These are phyloP conservation scores for Sordariomycetes sp. DNA, from an alignment of 2,329 filamentous ascomycete genomes.

Conservation along the genomic window DNA sequence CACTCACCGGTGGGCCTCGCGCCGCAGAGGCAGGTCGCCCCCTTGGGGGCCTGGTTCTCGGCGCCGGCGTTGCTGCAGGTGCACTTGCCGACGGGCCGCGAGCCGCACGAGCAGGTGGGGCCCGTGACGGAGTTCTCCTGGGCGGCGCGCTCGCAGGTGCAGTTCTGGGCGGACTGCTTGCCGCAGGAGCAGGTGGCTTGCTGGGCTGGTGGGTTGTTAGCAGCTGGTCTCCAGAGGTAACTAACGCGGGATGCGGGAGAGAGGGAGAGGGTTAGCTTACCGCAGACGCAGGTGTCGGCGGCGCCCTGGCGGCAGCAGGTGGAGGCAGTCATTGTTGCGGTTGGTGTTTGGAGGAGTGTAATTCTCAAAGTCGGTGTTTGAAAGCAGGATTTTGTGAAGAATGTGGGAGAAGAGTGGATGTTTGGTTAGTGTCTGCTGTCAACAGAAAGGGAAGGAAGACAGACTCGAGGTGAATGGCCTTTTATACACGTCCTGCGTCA, in stretches of 20 bases:
- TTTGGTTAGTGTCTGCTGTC: background rate
- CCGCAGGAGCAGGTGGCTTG: slow-evolving; percentile 79
- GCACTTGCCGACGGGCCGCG: slow-evolving; percentile 69
- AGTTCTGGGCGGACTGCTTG: slow-evolving; percentile 75
- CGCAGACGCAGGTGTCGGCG: slow-evolving; percentile 5
- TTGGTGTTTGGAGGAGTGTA: background rate
- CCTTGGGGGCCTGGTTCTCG: slow-evolving; percentile 56
- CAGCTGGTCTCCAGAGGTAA: background rate
- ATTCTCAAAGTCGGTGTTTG: background rate
- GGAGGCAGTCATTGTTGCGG: background rate
- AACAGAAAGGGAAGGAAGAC: background rate
- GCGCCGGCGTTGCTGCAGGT: slow-evolving; percentile 62
- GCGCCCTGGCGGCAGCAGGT: slow-evolving; percentile 6
- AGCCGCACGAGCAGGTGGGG: slow-evolving; percentile 73
- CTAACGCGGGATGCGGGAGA: background rate
- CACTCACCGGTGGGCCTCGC: slow-evolving; percentile 57
- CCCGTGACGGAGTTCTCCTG: slow-evolving; percentile 66
- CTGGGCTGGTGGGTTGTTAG: slow-evolving; percentile 29
- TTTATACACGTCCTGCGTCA: background rate
- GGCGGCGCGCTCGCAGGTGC: slow-evolving; percentile 68
- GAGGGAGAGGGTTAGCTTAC: background rate
- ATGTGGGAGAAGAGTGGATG: background rate
- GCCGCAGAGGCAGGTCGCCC: slow-evolving; percentile 66
- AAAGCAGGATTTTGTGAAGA: background rate
- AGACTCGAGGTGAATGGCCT: background rate